Evolutionary conservation across 2,329 filamentous ascomycete species (phyloP), one percentile per base, ranked within the genome.

Genomic region (Fusarium scirpi): DNA sequence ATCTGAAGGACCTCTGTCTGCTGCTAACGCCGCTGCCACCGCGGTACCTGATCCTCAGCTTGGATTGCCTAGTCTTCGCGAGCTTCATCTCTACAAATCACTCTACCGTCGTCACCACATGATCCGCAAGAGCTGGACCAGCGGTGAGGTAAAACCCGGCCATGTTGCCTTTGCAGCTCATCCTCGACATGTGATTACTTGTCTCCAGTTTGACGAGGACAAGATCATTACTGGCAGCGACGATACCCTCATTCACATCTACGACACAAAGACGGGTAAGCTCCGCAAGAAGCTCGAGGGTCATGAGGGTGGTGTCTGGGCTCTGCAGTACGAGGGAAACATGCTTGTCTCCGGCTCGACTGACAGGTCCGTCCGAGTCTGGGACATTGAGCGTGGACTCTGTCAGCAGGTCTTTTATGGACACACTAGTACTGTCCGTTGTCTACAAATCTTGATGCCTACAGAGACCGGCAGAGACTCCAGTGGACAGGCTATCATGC

Each of bases 211-310:
- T 75, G 96, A 99, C 77, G 93, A 94, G 51, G 94, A 99, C 84
- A 98, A 98, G 82, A 98, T 99, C 72, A 87, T 99, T 72, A 99
- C 96, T 3, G 96, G 96, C 27, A 98, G 95, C 77, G 96, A 99
- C 78, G 96, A 99, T 78, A 97, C 94, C 6, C 91, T 98, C 68
- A 99, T 99, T 76, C 94, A 99, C 75, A 94, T 99, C 32, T 99
- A 98, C 79, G 94, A 98, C 77, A 98, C 96, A 15, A 97, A 96
- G 82, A 98, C 94, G 1, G 96, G 96, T 62, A 92, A 92, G 70
- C 82, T 97, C 38, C 89, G 92, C 49, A 93, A 90, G 76, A 93
- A 92, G 69, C 88, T 99, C 4, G 91, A 94, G 76, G 96, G 96
- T 3, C 96, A 99, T 74, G 96, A 99, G 80, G 96, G 96, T 34